These are phyloP conservation scores for Venturia effusa DNA, from an alignment of 2,329 filamentous ascomycete genomes.

Conservation along the genomic window DNA sequence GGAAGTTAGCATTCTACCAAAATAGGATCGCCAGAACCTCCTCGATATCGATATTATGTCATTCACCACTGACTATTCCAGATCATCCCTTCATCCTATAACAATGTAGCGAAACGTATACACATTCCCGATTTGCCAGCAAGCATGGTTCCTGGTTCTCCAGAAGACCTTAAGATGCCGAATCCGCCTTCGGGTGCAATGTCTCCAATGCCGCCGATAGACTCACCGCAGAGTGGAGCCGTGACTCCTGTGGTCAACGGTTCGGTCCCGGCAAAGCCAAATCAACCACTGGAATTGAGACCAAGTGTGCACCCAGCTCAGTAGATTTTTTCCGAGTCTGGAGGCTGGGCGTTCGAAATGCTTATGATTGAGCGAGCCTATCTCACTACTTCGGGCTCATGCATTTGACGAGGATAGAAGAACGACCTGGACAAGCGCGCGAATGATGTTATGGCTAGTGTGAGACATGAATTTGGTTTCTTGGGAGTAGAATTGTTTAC, in stretches of 20 bases:
- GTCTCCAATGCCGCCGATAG: slow-evolving; percentile 5
- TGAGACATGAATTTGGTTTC: background rate
- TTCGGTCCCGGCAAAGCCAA: background rate
- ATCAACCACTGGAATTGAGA: slow-evolving; percentile 3
- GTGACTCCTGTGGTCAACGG: background rate
- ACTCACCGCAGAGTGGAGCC: slow-evolving; percentile 3
- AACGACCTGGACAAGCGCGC: background rate
- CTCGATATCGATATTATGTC: too few species aligned
- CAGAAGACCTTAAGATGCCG: slow-evolving; percentile 71
- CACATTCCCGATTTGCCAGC: slow-evolving; percentile 61
- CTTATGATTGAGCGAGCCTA: background rate
- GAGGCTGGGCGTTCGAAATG: too few species aligned
- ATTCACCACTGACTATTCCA: slow-evolving; percentile 17
- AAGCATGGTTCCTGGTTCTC: slow-evolving; percentile 62
- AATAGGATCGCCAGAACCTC: too few species aligned
- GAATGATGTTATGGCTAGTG: background rate
- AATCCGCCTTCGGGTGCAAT: slow-evolving; percentile 47
- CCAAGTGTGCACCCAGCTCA: background rate
- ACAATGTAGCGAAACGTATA: slow-evolving; percentile 88
- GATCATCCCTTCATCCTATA: slow-evolving; percentile 95
- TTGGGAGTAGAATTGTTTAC: background rate
- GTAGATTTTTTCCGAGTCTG: background rate
- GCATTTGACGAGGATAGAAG: background rate
- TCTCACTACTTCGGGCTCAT: background rate
- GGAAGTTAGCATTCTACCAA: background rate